Evolutionary conservation across 192 early-diverging fungal species (phyloP), one percentile per base, ranked within the genome.

Genomic region (Coemansia interrupta): DNA sequence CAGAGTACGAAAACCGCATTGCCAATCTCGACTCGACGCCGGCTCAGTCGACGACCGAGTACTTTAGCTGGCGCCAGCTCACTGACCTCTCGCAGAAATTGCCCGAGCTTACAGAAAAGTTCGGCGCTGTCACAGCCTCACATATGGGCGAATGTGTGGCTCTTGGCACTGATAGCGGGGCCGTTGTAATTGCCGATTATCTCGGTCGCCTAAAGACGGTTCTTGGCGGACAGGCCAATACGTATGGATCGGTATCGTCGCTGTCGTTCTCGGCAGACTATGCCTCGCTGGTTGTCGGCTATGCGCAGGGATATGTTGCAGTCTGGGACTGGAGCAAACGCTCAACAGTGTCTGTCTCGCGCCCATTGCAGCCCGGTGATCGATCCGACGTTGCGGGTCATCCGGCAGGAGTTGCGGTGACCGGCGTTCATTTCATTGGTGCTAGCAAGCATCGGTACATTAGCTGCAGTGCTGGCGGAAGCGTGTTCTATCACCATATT

Each of bases 321-420:
- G 66, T 79, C 41, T 79, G 76, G 76, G 76, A 79, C 67, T 73
- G 70, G 76, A 50, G 32, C 11, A 69, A 69, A 44, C 63, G 67
- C 54, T 56, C 63, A 3, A 66, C 69, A 0, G 61, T 66, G 11
- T 59, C 70, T 3, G 67, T 72, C 20, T 61, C 76, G 28, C 58
- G 66, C 4, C 70, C 76, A 7, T 26, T 56, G 30, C 69, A 72
- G 63, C 47, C 65, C 46, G 46, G 56, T 30, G 70, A 78, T 61
- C 54, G 40, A 39, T 45, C 70, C 3, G 68, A 55, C 15, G 53
- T 49, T 0, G 46, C 30, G 0, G 74, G 74, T 0, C 74, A 78
- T 43, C 68, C 68, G 5, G 48, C 45, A 2, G 74, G 64, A 48
- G 52, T 44, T 6, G 68, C 74, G n/a, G 60, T 79, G 12, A 66